Evolutionary conservation across 2,329 filamentous ascomycete species (phyloP), one percentile per base, ranked within the genome.

Genomic region (Laburnicola sp.): DNA sequence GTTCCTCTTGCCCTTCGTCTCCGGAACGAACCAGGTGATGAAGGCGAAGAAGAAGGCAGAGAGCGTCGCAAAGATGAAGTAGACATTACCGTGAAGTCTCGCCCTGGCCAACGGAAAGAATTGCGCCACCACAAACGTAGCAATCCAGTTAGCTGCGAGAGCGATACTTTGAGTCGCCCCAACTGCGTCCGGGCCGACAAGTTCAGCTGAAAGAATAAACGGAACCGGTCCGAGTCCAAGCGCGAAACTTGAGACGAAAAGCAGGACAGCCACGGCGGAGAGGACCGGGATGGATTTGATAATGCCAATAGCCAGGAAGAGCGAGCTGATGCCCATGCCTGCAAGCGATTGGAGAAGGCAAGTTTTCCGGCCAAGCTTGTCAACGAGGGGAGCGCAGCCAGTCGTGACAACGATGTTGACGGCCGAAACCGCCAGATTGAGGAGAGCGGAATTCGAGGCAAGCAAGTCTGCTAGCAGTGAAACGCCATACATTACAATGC

Each of bases 401-500:
- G 89, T 78, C 0, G 94, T 97, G 44, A 89, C 89, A 62, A 90
- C 64, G 31, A 99, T 84, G 74, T 97, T 97, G 68, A 96, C 83
- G 9, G 85, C 81, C 0, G 91, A 96, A 52, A 97, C 91, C 48
- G 89, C 76, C 53, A 97, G 93, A 48, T 93, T 96, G 45, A 99
- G 81, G 1, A 95, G 76, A 0, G 88, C 87, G 0, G 92, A 93
- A 55, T 86, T 91, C 40, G 91, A 84, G 3, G 90, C 88, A 0
- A 99, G 82, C 1, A 97, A 82, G 56, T 86, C 85, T 28, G 88
- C 85, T 10, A 99, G 82, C 1, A 99, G 84, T 0, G 89, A 91
- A 4, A 97, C 94, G 2, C 92, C 96, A 74, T 99, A 99, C 92
- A 99, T 97, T 74, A 97, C 88, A 67, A 97, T 93, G 51, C 88